Conservation (phyloP, 192 early-diverging fungal genomes). For the Backusella circina region DNA sequence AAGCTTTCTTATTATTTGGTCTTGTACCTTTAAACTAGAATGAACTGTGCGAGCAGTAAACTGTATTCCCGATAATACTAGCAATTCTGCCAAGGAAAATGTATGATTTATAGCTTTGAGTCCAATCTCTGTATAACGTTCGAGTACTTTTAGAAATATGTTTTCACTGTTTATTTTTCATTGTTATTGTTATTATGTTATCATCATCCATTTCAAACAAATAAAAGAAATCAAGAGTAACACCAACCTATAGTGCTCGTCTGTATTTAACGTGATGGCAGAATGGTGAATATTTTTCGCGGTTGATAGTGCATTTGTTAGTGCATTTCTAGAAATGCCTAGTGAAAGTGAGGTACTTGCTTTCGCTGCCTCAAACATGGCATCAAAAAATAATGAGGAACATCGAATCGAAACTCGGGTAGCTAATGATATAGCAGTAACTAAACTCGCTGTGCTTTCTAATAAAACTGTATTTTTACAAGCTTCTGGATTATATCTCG, state of each 20-base stretch:
- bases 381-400: constrained; percentile 54
- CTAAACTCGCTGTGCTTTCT: constrained; percentile 46
- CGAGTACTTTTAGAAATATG: constrained; percentile 54
- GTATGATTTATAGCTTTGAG: constrained; percentile 61
- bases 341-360: constrained; percentile 50
- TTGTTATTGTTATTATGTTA: background rate
- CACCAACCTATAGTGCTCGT: background rate
- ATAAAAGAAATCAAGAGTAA: background rate
- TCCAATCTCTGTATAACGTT: constrained; percentile 60
- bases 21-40: constrained; percentile 38
- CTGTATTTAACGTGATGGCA: background rate
- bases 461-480: constrained; percentile 40
- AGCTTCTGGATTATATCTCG: background rate
- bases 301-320: constrained; percentile 53
- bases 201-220: background rate
- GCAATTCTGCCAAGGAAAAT: constrained; percentile 73
- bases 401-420: constrained; percentile 57
- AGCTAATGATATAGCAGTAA: constrained; percentile 54
- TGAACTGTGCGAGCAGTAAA: constrained; percentile 73
- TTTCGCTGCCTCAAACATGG: constrained; percentile 53
- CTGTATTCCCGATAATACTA: constrained; percentile 77
- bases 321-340: constrained; percentile 47
- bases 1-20: background rate
- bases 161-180: constrained; percentile 9
- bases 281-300: constrained; percentile 48